Conservation (phyloP, 2,329 filamentous ascomycete genomes). For the Gaeumannomyces tritici region DNA sequence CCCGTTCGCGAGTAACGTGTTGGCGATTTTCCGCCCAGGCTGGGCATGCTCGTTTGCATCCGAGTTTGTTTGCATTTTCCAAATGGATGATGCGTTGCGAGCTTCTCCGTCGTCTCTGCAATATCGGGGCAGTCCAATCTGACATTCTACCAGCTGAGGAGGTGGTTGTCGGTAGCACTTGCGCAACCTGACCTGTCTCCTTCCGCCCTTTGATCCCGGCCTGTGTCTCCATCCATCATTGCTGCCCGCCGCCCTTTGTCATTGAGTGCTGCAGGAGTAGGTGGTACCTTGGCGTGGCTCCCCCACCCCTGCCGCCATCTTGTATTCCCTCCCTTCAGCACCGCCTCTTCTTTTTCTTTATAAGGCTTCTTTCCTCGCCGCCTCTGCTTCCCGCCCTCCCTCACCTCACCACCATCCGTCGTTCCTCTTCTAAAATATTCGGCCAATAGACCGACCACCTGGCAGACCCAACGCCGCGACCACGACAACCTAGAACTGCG, state of each 20-base stretch:
- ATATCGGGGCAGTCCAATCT: neutral
- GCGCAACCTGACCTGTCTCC: neutral
- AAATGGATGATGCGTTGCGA: neutral
- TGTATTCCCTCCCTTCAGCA: neutral
- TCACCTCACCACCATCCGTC: neutral
- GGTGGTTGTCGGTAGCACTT: neutral
- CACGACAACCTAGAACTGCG: neutral
- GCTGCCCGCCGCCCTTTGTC: neutral
- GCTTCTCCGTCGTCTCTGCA: neutral
- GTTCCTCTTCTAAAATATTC: neutral
- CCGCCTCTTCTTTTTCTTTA: conserved; percentile 1
- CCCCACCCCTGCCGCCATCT: neutral
- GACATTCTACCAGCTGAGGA: neutral
- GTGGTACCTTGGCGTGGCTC: neutral
- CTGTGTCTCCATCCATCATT: neutral
- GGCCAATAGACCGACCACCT: neutral
- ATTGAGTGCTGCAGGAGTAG: neutral
- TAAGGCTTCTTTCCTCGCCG: conserved; percentile 1
- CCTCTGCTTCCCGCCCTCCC: neutral
- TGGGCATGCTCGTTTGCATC: neutral
- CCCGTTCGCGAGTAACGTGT: neutral
- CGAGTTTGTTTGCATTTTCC: too few relatives aligned
- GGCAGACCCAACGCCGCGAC: neutral
- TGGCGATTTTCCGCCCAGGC: neutral
- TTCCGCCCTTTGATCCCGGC: neutral